These are phyloP conservation scores for Cinnamomum micranthum DNA, from an alignment of 164 flowering plant genomes.

Conservation along the genomic window DNA sequence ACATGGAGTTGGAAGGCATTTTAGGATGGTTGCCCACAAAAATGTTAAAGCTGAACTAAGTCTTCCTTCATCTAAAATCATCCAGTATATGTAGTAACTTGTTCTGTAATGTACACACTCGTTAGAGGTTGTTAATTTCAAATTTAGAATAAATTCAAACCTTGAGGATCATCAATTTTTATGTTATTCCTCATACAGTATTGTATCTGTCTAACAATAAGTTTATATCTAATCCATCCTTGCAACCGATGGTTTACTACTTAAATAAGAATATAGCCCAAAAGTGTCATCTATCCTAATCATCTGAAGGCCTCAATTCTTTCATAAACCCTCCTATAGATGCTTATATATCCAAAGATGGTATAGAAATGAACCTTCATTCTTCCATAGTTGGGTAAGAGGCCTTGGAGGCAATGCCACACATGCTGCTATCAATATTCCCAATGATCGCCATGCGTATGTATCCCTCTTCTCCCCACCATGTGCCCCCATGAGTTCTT, in stretches of 20 bases:
- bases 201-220: no score
- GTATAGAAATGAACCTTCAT: no score
- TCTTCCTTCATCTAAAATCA: not conserved
- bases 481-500: slow-evolving; percentile 31
- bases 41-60: not conserved
- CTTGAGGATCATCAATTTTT: not conserved
- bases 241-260: no score
- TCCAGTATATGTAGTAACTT: no score
- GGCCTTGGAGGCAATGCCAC: slow-evolving; percentile 31
- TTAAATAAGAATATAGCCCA: no score
- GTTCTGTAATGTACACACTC: no score
- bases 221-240: no score
- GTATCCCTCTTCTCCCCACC: slow-evolving; percentile 30
- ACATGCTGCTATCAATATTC: slow-evolving; percentile 14
- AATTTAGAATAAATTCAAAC: not conserved
- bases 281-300: no score
- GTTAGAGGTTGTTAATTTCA: not conserved
- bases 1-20: no score
- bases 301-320: no score
- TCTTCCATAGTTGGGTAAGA: slow-evolving; percentile 16
- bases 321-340: no score
- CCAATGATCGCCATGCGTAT: slow-evolving; percentile 13
- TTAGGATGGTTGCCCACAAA: not conserved
- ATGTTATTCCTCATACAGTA: not conserved
- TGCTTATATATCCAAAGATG: no score